Base-by-base conservation (phyloP, 805 yeast genomes). In the Sungouiella thailandica region DNA sequence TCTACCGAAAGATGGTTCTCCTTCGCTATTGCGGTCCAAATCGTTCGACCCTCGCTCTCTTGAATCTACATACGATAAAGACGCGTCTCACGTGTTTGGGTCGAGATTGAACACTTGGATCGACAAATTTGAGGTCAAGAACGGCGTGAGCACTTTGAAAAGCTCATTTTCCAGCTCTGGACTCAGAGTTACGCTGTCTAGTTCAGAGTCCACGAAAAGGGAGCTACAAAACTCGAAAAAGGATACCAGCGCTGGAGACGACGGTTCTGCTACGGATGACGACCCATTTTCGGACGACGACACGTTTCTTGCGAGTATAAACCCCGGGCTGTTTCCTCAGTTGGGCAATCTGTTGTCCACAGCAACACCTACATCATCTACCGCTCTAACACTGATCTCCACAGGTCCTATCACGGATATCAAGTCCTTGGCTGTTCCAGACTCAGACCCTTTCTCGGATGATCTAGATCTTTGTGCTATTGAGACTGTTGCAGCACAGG, bases 1-100 rank as follows among this genome's bases (percentile, higher is more conserved):
- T n/a, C n/a, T n/a, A n/a, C n/a, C n/a, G n/a, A n/a, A 31, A 9
- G 46, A 45, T 9, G 25, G 23, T 12, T 52, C 65, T 7, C 72
- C 72, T 2, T 49, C 62, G 10, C 44, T 70, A 8, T 38, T 39
- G 27, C 55, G 74, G 34, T 49, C 71, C 16, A 65, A 60, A 37
- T 62, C 72, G 0, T 49, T 58, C 32, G 69, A 46, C 14, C 45
- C 44, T n/a, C 40, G 40, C 10, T 29, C 32, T 11, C 22, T 28
- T 14, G 33, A 18, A 26, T 30, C 29, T 20, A 10, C 19, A 34
- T 29, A 11, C 22, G 25, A 8, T 13, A 7, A 15, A 20, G 29
- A 12, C 5, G 28, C 31, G 17, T 23, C 29, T 20, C n/a, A 23
- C 26, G 13, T n/a, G 11, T 20, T 5, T 16, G 26, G 28, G n/a